Conservation (phyloP, 306 rosid species). For the Pyrus communis region DNA sequence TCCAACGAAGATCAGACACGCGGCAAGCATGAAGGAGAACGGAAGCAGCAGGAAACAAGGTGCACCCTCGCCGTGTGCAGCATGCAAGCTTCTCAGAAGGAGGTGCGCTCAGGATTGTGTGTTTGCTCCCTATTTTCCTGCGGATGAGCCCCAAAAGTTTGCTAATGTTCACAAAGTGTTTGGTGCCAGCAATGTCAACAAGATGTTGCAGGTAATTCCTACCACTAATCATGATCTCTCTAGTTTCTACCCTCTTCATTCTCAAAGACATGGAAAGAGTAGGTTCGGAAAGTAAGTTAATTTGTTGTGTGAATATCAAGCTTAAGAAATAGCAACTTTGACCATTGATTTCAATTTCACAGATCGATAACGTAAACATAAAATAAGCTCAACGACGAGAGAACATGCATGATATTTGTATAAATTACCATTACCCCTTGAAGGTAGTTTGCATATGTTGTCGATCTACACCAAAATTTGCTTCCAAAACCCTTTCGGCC, state of each 20-base stretch:
- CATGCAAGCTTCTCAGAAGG: constrained; percentile 72
- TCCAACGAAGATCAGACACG: not conserved
- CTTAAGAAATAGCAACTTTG: not conserved
- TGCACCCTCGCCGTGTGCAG: constrained; percentile 71
- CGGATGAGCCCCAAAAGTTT: constrained; percentile 71
- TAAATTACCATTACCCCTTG: not conserved
- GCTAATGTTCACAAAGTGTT: constrained; percentile 84
- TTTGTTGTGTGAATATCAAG: not conserved
- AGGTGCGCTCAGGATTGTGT: constrained; percentile 71
- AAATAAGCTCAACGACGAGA: too few relatives aligned
- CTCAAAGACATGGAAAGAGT: not conserved
- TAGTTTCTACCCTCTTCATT: not conserved
- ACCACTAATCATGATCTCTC: too few relatives aligned
- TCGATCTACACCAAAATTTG: not conserved
- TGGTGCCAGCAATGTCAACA: constrained; percentile 86
- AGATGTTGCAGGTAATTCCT: constrained; percentile 64
- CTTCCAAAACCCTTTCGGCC: not conserved
- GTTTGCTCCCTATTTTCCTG: constrained; percentile 77
- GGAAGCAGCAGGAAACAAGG: constrained; percentile 52
- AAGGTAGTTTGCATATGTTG: not conserved
- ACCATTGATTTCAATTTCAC: too few relatives aligned
- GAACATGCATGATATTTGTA: too few relatives aligned
- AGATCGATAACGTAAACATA: too few relatives aligned
- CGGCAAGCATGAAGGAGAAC: constrained; percentile 33
- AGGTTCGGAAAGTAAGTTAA: not conserved